A percentile compares a stretch with the other conserved stretches of the same genome.
Conservation (phyloP, 495 filamentous ascomycete species). For the Antarctomyces pellizariae region DNA sequence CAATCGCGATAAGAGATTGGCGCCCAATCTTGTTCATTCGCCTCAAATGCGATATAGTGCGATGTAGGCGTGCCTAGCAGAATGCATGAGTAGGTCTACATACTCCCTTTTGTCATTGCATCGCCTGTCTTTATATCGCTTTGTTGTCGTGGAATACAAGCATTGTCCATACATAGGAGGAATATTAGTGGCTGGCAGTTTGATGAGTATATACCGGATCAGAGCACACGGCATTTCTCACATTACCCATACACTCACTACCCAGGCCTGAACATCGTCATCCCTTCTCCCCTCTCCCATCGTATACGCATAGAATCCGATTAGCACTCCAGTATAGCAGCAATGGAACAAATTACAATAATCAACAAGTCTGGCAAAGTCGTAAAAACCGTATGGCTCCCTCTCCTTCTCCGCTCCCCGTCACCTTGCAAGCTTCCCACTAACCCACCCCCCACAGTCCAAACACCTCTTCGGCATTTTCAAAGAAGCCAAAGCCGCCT, state of each 20-base stretch:
- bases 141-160: too few species aligned
- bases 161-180: neutral
- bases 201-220: neutral
- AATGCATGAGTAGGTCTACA: neutral
- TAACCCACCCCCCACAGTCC: slow-evolving; percentile 26
- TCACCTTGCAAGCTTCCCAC: neutral
- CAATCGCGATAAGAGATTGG: slow-evolving; percentile 8
- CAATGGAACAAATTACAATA: slow-evolving; percentile 56
- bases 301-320: slow-evolving; percentile 8
- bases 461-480: slow-evolving; percentile 73
- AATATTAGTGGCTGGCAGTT: neutral
- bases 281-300: neutral
- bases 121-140: too few species aligned
- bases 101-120: slow-evolving; percentile 1
- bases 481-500: slow-evolving; percentile 69
- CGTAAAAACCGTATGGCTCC: slow-evolving; percentile 54
- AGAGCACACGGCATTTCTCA: neutral
- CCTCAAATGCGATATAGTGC: too few species aligned
- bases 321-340: slow-evolving; percentile 18
- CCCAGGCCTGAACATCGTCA: slow-evolving; percentile 1
- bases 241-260: slow-evolving; percentile 1
- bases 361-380: slow-evolving; percentile 85
- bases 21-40: slow-evolving; percentile 5
- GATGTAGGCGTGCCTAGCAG: neutral
- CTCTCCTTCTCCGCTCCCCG: neutral